Base-by-base conservation (phyloP, 163 green algal genomes). In the Scenedesmus sp. region DNA sequence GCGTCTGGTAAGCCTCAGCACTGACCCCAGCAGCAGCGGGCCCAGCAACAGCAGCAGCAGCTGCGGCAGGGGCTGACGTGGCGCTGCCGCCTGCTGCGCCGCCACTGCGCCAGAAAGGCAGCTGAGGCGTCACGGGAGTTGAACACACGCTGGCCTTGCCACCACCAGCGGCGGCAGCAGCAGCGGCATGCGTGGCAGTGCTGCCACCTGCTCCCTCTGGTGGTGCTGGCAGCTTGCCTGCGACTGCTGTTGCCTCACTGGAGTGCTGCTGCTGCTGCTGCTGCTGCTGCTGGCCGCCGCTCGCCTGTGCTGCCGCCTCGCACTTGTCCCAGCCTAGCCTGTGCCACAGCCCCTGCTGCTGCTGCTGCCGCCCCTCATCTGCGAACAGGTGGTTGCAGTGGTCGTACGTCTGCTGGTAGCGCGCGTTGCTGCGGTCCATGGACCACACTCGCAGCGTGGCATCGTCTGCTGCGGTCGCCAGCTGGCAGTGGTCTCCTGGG, bases 401-500 rank as follows among this genome's bases (percentile, higher is more conserved):
- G 22, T 90, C 33, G 51, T 43, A 90, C 5, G 51, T 18, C 40
- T 33, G 35, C n/a, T 76, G 43, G 78, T 90, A 90, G 76, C 72
- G 61, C 44, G 24, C n/a, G 49, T 73, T 78, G 40, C 24, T 73
- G 6, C 87, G 56, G 81, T 88, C 81, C 81, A 92, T 44, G 15
- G 46, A 35, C 88, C 88, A 92, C 33, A 92, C 81, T 15, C 88
- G 72, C 42, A 92, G 33, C 26, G 88, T 86, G 6, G 65, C 88
- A 43, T 92, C 88, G 51, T 92, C 88, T 56, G 80, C 68, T 37
- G 88, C 88, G 33, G 88, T 92, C 26, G 88, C 70, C 15, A 92
- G 53, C 81, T 92, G 88, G 68, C 68, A 86, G 65, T 49, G 24
- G 83, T 92, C 88, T 13, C 20, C 24, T 20, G 88, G 88, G 70